A percentile compares a stretch with the other conserved stretches of the same genome.
Conservation (phyloP, 148 eudicot species). For the Pouteria glomerata region DNA sequence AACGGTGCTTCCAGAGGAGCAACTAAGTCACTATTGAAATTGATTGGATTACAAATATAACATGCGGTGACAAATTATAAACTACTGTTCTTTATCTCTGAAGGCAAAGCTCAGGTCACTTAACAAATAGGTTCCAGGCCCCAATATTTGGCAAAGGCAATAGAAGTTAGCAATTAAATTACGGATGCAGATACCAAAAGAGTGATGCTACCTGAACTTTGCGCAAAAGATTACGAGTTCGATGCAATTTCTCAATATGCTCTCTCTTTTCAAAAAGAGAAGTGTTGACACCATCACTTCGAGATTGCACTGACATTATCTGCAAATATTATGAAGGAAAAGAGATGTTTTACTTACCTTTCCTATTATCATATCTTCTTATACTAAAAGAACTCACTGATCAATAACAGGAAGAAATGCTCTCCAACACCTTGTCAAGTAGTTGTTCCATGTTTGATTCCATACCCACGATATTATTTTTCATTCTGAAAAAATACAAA, state of each 20-base stretch:
- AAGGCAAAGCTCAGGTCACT: background rate
- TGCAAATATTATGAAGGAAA: constrained; percentile 24
- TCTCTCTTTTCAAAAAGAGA: constrained; percentile 93
- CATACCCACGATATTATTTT: constrained; percentile 91
- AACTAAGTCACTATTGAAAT: background rate
- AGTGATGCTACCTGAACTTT: constrained; percentile 79
- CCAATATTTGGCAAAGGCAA: background rate
- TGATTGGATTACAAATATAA: background rate
- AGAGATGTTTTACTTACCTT: constrained; percentile 4
- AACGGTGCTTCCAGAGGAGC: background rate
- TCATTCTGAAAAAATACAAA: constrained; percentile 59
- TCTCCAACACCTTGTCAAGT: constrained; percentile 72
- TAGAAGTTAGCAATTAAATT: background rate
- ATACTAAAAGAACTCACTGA: background rate
- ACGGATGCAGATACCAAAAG: background rate
- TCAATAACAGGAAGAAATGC: constrained; percentile 13
- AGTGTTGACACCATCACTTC: constrained; percentile 95
- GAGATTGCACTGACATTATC: constrained; percentile 93
- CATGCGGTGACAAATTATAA: background rate
- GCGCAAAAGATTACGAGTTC: constrained; percentile 88
- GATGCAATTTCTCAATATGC: constrained; percentile 94
- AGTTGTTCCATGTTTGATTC: constrained; percentile 97
- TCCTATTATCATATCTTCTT: background rate
- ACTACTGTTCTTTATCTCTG: background rate
- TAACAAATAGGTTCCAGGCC: background rate